Evolutionary conservation across 805 yeast species (phyloP).

Genomic region (Cyberlindnera mississippiensis): DNA sequence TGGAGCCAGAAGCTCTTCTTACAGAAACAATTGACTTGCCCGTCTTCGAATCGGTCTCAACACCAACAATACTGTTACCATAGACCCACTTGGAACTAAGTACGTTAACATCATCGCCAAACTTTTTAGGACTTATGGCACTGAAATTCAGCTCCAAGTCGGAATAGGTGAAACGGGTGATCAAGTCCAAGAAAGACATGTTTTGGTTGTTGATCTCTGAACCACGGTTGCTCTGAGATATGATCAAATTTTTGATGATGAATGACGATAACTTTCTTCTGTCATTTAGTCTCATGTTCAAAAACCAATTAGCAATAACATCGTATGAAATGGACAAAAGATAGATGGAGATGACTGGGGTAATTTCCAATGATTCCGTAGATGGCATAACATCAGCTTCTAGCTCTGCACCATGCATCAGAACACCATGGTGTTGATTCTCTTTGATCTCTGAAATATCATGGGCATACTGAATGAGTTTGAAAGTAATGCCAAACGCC

Average conservation of each 20-base stretch:
- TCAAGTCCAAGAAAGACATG: conserved; percentile 61
- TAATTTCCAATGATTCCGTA: conserved; percentile 41
- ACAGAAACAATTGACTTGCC: conserved; percentile 51
- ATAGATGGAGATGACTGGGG: conserved; percentile 55
- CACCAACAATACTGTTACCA: conserved; percentile 53
- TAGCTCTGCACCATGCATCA: conserved; percentile 39
- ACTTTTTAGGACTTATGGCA: conserved; percentile 24
- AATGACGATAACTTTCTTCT: conserved; percentile 60
- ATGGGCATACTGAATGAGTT: conserved; percentile 66
- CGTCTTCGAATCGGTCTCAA: conserved; percentile 46
- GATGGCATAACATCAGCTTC: conserved; percentile 53
- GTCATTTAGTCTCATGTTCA: conserved; percentile 55
- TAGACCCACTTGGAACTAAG: conserved; percentile 50
- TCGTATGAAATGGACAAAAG: conserved; percentile 59
- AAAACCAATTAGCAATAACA: conserved; percentile 68
- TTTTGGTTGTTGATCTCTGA: conserved; percentile 41
- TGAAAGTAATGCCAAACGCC: conserved; percentile 80
- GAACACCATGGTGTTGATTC: conserved; percentile 29
- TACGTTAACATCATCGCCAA: conserved; percentile 24
- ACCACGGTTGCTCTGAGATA: conserved; percentile 35
- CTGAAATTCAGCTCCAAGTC: conserved; percentile 52
- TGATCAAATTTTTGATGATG: conserved; percentile 51
- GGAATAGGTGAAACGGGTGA: conserved; percentile 61
- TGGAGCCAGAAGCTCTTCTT: conserved; percentile 65
- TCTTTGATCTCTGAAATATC: conserved; percentile 36